Evolutionary conservation across 495 filamentous ascomycete genomes (phyloP), one percentile per base, ranked within the genome.

Genomic region (Daldinia concentrica): DNA sequence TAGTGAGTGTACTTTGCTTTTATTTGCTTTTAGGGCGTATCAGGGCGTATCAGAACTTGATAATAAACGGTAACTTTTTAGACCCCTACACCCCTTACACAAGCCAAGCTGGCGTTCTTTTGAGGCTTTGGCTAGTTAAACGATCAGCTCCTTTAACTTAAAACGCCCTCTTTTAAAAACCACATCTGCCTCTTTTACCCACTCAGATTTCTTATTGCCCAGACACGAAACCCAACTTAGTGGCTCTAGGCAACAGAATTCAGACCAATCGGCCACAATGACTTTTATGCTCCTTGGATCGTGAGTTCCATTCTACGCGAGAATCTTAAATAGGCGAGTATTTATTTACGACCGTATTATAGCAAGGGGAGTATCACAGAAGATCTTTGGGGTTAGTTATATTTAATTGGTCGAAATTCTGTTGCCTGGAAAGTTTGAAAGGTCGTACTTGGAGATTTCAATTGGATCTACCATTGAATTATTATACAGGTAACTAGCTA

Each of bases 101-200:
- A 36, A 14, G 34, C 19, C 29, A 48, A 48, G 17, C 43, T 22
- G 43, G 19, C 43, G 9, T 24, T 48, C 43, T 48, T 17, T 7
- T 14, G 11, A 24, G 43, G 43, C 43, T 48, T 48, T 24, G 19
- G 6, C 50, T 54, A 27, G 26, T 27, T 27, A 54, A 14, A 54
- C 1, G 12, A 54, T 27, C 50, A 57, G 3, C 30, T 36, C 30
- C 27, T 8, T 30, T 36, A 57, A 37, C 29, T 34, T 22, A 37
- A 22, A 22, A 36, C 6, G 14, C 8, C 17, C 30, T 4, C 29
- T 7, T 34, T 34, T 19, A 22, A 57, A 19, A 22, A 9, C 19
- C 59, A 39, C 12, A 37, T 39, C 37, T 41, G 41, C 56, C 63
- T 55, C 55, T 50, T 54, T 62, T 52, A 48, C 11, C 43, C 43